Base-by-base conservation (phyloP, 2,329 filamentous ascomycete genomes). In the Aspergillus transmontanensis region DNA sequence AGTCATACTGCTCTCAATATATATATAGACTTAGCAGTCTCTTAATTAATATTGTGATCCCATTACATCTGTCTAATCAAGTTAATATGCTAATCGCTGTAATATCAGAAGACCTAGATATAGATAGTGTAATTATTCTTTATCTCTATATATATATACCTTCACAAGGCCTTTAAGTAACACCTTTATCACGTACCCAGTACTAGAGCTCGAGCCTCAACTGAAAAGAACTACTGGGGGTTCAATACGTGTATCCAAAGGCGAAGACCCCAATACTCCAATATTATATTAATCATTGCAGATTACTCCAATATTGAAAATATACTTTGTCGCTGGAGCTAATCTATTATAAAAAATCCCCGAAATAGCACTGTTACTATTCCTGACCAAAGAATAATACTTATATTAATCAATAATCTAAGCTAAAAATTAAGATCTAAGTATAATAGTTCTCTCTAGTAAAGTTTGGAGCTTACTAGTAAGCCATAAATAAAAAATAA, bases 281-380 rank as follows among this genome's bases (percentile, higher is more conserved):
- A 21, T 21, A 21, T 21, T 21, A 21, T 21, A 21, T 21, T 21
- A 21, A 21, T 21, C 3, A 62, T 58, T 51, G 56, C 66, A 65
- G 45, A 64, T 67, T n/a, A 68, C 64, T n/a, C 67, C 67, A 21
- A 63, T 2, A 6, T 46, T 56, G 3, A 50, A 54, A 43, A 65
- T 59, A n/a, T 36, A 50, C 4, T 16, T 57, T 2, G 14, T 34
- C 3, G 12, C 21, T 28, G 58, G 60, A 43, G 66, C 60, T 28
- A 62, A 32, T 41, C 64, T 58, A 57, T 66, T 32, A 54, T 69
- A 59, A 54, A 68, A 63, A 19, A 69, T 57, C 1, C 67, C 66
- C 14, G 64, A 63, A 58, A 69, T 60, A 48, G 53, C 39, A 53
- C 66, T 59, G 36, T 68, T 59, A 12, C 59, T 46, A 28, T 41